A percentile compares a stretch with the other conserved stretches of the same genome.
These are phyloP conservation scores for Akebia trifoliata DNA, from an alignment of 164 flowering plant species.

Conservation along the genomic window DNA sequence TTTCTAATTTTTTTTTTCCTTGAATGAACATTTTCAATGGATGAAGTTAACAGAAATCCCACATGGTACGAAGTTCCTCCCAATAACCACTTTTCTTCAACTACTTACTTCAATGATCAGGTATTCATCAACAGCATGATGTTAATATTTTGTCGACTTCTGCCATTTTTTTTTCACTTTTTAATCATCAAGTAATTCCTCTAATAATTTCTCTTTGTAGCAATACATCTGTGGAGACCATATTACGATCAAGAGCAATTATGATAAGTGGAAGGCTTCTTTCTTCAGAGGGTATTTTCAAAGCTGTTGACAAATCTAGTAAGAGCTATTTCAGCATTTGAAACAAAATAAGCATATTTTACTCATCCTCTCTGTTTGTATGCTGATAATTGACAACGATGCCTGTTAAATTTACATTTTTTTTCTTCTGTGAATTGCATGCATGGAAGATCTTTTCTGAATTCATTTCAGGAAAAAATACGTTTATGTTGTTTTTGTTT, in stretches of 20 bases:
- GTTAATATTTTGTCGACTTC: constrained; percentile 4
- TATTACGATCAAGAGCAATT: constrained; percentile 78
- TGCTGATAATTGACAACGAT: no score
- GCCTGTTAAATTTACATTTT: no score
- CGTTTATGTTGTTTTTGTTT: no score
- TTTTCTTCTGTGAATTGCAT: no score
- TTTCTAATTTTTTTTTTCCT: background rate
- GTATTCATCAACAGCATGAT: constrained; percentile 26
- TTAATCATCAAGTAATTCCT: constrained; percentile 2
- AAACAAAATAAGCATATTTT: no score
- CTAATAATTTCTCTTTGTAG: constrained; percentile 25
- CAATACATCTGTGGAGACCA: constrained; percentile 45
- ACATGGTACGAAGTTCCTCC: constrained; percentile 59
- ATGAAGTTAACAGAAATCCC: constrained; percentile 67
- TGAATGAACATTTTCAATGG: background rate
- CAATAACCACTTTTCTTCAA: constrained; percentile 54
- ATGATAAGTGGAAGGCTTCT: constrained; percentile 86
- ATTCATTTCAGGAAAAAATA: no score
- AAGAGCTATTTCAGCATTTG: constrained; percentile 18
- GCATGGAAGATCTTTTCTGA: no score
- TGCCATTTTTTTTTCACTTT: background rate
- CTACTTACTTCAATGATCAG: constrained; percentile 65
- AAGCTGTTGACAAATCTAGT: constrained; percentile 52
- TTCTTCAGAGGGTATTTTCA: constrained; percentile 42
- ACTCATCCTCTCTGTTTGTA: no score